Evolutionary conservation across 2,329 filamentous ascomycete species (phyloP), one percentile per base, ranked within the genome.

Genomic region (Verticillium isaacii): DNA sequence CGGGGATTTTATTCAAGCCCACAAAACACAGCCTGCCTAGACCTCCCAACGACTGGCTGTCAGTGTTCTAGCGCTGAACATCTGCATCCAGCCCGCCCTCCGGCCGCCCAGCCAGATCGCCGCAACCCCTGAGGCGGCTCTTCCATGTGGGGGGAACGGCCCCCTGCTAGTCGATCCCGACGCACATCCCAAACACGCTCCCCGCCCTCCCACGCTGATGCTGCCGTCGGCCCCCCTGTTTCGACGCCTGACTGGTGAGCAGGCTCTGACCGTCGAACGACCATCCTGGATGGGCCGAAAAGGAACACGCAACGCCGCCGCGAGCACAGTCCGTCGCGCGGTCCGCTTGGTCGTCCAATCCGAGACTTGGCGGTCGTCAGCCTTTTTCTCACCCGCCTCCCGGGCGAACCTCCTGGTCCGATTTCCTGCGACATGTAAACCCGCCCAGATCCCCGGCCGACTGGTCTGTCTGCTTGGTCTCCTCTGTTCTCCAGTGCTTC

Each of bases 391-490:
- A 11, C 34, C 34, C 34, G 34, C 34, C 45, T 23, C 5, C 45
- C n/a, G 17, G 45, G 45, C 19, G 45, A 50, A 12, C 45, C 45
- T 23, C 45, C 45, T 50, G n/a, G 57, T 50, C 57, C 57, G 36
- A 58, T 41, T 39, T 29, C 32, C 57, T 58, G 57, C 36, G 25
- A 50, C 39, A 58, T 58, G 57, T 45, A 58, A 58, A 50, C 12
- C 57, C 25, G 32, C 39, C 29, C 32, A 50, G 57, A 29, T 39
- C 37, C 57, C 57, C 37, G n/a, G 25, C n/a, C 25, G 29, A 29
- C 5, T 29, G 29, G 29, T 29, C 45, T 50, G 11, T 9, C 57
- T 50, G 34, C 19, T 50, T 4, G 32, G n/a, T 34, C 50, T 41
- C 6, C 37, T 45, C 29, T 32, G 12, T 50, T 45, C 57, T 50